phyloP scores from a whole-genome alignment of 129 eudicot genomes.

The Erigeron canadensis region DNA sequence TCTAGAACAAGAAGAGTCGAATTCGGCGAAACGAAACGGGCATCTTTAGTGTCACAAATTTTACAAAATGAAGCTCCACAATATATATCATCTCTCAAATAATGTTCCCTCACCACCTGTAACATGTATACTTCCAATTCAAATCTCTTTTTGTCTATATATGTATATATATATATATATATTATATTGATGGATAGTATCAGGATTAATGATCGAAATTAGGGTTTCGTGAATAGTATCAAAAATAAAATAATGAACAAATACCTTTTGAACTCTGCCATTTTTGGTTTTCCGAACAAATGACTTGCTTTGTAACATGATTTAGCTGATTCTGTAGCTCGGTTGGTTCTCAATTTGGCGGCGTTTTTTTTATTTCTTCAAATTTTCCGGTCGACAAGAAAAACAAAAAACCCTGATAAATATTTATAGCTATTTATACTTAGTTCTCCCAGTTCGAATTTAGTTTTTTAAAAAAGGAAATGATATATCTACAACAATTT shows the following conservation, averaged over 20 bases:
- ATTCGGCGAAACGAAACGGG: slow-evolving; percentile 52
- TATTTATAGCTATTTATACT: too few species aligned
- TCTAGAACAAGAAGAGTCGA: slow-evolving; percentile 64
- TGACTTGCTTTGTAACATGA: slow-evolving; percentile 83
- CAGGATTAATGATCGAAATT: background rate
- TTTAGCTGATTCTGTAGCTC: background rate
- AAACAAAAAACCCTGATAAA: too few species aligned
- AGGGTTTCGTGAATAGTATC: slow-evolving; percentile 20
- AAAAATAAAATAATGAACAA: background rate
- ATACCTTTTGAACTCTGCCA: slow-evolving; percentile 80
- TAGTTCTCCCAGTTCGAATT: too few species aligned
- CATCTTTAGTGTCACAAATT: slow-evolving; percentile 57
- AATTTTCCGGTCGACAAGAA: too few species aligned
- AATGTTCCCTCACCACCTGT: slow-evolving; percentile 86
- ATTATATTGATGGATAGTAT: background rate
- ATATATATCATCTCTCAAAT: slow-evolving; percentile 87
- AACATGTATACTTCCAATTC: too few species aligned
- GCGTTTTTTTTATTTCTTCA: background rate
- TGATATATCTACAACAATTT: too few species aligned
- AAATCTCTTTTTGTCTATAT: too few species aligned
- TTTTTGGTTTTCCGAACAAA: slow-evolving; percentile 71
- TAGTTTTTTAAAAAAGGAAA: too few species aligned
- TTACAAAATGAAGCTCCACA: slow-evolving; percentile 80
- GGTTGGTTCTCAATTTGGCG: slow-evolving; percentile 25
- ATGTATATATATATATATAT: too few species aligned